phyloP scores from a whole-genome alignment of 805 yeast genomes.

The Saturnispora bothae region DNA sequence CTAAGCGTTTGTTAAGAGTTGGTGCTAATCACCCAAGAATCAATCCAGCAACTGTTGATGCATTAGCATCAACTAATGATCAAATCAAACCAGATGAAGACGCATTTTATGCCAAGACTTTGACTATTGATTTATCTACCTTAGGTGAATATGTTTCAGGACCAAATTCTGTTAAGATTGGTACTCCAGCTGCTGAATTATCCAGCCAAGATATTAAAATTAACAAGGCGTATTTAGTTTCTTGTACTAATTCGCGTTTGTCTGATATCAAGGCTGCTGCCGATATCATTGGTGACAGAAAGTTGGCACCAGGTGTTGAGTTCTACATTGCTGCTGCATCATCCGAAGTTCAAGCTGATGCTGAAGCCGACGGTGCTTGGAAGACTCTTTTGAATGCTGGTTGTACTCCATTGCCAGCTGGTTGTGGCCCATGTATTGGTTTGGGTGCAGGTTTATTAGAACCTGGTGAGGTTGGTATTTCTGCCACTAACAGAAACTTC shows the following conservation, averaged over 20 bases:
- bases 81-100: conserved; percentile 51
- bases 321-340: conserved; percentile 98
- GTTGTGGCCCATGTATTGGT: conserved; percentile 99
- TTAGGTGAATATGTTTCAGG: conserved; percentile 88
- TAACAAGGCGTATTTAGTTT: conserved; percentile 93
- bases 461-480: conserved; percentile 96
- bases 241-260: conserved; percentile 92
- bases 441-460: conserved; percentile 87
- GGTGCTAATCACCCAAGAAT: conserved; percentile 69
- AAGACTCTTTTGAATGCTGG: conserved; percentile 82
- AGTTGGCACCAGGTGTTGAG: conserved; percentile 82
- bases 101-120: conserved; percentile 81
- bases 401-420: conserved; percentile 90
- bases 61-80: conserved; percentile 30
- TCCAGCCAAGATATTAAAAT: conserved; percentile 64
- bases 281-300: conserved; percentile 66
- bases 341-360: conserved; percentile 83
- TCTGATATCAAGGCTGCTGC: conserved; percentile 95
- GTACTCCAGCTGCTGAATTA: conserved; percentile 67
- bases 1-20: conserved; percentile 39
- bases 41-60: conserved; percentile 47
- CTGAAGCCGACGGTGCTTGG: conserved; percentile 91
- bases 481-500: conserved; percentile 97
- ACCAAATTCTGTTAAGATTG: conserved; percentile 92
- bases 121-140: conserved; percentile 68